These are phyloP conservation scores for Lachancea lanzarotensis DNA, from an alignment of 805 yeast species.

Conservation along the genomic window DNA sequence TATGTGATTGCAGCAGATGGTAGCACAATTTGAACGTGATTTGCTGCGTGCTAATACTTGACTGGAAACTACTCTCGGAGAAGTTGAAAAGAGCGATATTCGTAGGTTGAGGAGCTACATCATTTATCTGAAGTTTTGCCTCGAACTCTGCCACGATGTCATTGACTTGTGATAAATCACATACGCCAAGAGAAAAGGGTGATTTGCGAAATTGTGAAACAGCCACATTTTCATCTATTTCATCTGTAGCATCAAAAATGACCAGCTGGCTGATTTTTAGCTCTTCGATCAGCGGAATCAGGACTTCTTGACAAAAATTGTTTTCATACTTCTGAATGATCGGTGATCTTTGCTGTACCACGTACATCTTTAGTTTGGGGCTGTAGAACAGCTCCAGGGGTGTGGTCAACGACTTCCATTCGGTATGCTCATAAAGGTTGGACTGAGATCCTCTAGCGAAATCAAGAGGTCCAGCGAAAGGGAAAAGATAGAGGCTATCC, in stretches of 20 bases:
- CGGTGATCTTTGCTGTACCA: conserved; percentile 83
- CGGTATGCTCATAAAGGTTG: conserved; percentile 11
- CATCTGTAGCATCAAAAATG: conserved; percentile 67
- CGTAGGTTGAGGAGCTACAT: conserved; percentile 12
- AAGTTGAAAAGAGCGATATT: conserved; percentile 20
- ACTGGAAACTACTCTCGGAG: conserved; percentile 19
- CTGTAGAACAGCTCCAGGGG: conserved; percentile 60
- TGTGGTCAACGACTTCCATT: conserved; percentile 38
- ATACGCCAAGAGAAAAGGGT: conserved; percentile 20
- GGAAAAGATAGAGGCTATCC: conserved; percentile 59
- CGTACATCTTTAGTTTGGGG: conserved; percentile 36
- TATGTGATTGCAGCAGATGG: conserved; percentile 22
- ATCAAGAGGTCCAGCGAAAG: conserved; percentile 80
- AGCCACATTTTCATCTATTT: conserved; percentile 27
- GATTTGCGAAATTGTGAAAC: neutral
- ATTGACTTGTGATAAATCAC: conserved; percentile 20
- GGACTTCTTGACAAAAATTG: conserved; percentile 45
- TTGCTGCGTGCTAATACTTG: conserved; percentile 26
- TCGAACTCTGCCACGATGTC: conserved; percentile 21
- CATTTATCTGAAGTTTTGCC: conserved; percentile 16
- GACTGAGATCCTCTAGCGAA: conserved; percentile 23
- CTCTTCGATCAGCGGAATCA: conserved; percentile 42
- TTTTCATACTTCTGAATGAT: conserved; percentile 56
- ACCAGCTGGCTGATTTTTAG: conserved; percentile 41
- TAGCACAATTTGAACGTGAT: conserved; percentile 25